Evolutionary conservation across 2,329 filamentous ascomycete species (phyloP).

Genomic region (Fusarium papillatum): DNA sequence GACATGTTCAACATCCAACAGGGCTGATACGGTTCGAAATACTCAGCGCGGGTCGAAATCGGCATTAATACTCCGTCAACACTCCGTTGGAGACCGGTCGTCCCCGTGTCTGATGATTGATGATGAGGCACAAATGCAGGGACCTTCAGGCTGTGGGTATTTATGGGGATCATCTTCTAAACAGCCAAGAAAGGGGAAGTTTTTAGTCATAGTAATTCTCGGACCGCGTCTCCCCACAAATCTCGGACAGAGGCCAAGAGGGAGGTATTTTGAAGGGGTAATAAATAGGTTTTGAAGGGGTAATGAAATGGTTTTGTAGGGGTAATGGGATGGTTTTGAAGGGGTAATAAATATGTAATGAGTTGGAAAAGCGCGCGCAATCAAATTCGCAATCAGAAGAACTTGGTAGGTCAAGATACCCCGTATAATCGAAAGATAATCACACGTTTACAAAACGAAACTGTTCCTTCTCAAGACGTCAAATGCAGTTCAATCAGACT

Average conservation of each 20-base stretch:
- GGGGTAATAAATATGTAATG: not conserved
- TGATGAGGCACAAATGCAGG: conserved; percentile 14
- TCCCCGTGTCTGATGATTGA: conserved; percentile 24
- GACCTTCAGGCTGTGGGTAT: conserved; percentile 24
- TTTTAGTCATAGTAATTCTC: conserved; percentile 34
- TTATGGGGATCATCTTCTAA: conserved; percentile 25
- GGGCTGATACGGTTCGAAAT: not conserved
- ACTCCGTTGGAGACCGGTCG: not conserved
- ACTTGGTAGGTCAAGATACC: not conserved
- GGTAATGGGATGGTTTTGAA: not conserved
- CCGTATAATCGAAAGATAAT: not conserved
- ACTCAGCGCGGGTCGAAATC: not conserved
- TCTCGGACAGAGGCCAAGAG: not conserved
- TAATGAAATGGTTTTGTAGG: not conserved
- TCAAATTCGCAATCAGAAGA: not conserved
- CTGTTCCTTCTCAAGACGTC: not conserved
- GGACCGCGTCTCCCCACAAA: conserved; percentile 12
- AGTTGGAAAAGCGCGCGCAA: not conserved
- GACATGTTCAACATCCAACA: not conserved
- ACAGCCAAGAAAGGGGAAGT: conserved; percentile 23
- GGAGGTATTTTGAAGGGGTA: not conserved
- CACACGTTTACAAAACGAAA: not conserved
- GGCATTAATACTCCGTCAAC: not conserved
- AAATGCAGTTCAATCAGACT: not conserved
- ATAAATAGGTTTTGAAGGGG: not conserved